A percentile compares a stretch with the other conserved stretches of the same genome.
Evolutionary conservation across 1,284 basidiomycete species (phyloP).

Genomic region (Prillingera fragicola): DNA sequence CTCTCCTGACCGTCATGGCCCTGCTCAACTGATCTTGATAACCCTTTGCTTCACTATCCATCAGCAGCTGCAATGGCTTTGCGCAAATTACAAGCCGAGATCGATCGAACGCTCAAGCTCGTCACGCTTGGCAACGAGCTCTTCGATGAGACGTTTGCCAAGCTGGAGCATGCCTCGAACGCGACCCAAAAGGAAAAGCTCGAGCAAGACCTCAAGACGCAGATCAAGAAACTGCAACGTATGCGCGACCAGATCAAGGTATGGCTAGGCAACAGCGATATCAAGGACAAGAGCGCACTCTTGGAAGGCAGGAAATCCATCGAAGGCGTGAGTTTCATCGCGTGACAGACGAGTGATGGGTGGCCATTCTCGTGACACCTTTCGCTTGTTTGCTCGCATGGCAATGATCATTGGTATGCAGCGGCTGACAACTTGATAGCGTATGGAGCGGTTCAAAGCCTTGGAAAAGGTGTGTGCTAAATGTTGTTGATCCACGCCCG

Average conservation of each 20-base stretch:
- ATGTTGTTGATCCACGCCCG: too few relatives aligned
- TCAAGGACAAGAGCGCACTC: slow-evolving; percentile 95
- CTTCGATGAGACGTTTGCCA: slow-evolving; percentile 92
- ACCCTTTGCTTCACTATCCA: too few relatives aligned
- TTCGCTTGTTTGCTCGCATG: too few relatives aligned
- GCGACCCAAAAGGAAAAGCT: slow-evolving; percentile 91
- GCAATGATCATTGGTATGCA: not conserved
- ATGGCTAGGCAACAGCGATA: slow-evolving; percentile 96
- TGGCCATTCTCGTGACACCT: too few relatives aligned
- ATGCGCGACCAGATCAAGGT: slow-evolving; percentile 98
- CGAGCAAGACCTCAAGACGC: slow-evolving; percentile 89
- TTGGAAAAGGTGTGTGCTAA: too few relatives aligned
- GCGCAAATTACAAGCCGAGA: slow-evolving; percentile 66
- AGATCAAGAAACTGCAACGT: slow-evolving; percentile 98
- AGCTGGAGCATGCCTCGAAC: slow-evolving; percentile 89
- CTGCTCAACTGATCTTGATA: too few relatives aligned
- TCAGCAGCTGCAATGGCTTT: slow-evolving; percentile 35
- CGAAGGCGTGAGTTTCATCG: slow-evolving; percentile 72
- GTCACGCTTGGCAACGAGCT: slow-evolving; percentile 87
- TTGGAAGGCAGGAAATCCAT: slow-evolving; percentile 92
- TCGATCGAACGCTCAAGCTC: slow-evolving; percentile 93
- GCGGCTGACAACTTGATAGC: slow-evolving; percentile 54
- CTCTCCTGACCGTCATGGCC: too few relatives aligned
- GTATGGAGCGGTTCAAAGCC: slow-evolving; percentile 99
- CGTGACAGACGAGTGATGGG: too few relatives aligned